A percentile compares a stretch with the other conserved stretches of the same genome.
These are phyloP conservation scores for Torulaspora pretoriensis DNA, from an alignment of 1,139 yeast species.

Conservation along the genomic window DNA sequence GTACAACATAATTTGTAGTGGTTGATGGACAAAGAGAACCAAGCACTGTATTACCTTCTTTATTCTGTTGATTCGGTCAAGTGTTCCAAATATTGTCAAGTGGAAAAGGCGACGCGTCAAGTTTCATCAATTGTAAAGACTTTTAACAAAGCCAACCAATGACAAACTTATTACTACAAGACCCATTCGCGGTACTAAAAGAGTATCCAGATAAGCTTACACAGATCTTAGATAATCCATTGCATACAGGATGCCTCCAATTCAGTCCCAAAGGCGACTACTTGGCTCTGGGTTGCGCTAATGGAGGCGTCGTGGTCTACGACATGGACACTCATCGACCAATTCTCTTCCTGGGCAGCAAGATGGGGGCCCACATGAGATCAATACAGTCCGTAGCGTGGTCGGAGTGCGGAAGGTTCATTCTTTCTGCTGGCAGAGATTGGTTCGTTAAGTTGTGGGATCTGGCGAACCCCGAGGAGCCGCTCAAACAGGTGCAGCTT, in stretches of 20 bases:
- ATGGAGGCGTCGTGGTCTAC: slow-evolving; percentile 74
- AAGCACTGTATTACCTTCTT: not conserved
- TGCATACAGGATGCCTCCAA: slow-evolving; percentile 71
- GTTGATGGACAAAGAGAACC: not conserved
- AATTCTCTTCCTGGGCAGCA: slow-evolving; percentile 38
- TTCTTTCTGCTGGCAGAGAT: slow-evolving; percentile 76
- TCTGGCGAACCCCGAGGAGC: slow-evolving; percentile 47
- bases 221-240: slow-evolving; percentile 52
- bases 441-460: slow-evolving; percentile 87
- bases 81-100: slow-evolving; percentile 8
- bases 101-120: slow-evolving; percentile 12
- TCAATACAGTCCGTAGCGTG: slow-evolving; percentile 75
- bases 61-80: not conserved
- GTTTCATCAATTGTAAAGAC: not conserved
- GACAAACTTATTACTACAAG: slow-evolving; percentile 77
- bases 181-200: slow-evolving; percentile 88
- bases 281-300: slow-evolving; percentile 76
- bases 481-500: slow-evolving; percentile 69
- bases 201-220: slow-evolving; percentile 86
- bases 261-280: slow-evolving; percentile 81
- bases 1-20: slow-evolving; percentile 8
- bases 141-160: slow-evolving; percentile 1
- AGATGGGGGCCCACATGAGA: slow-evolving; percentile 62
- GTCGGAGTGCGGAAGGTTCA: slow-evolving; percentile 69
- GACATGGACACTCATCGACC: slow-evolving; percentile 60